Percentiles rank a stretch among this genome's conserved stretches.
Evolutionary conservation across 768 basidiomycete species (phyloP).

Genomic region (Boletus rufocinnamomeus): DNA sequence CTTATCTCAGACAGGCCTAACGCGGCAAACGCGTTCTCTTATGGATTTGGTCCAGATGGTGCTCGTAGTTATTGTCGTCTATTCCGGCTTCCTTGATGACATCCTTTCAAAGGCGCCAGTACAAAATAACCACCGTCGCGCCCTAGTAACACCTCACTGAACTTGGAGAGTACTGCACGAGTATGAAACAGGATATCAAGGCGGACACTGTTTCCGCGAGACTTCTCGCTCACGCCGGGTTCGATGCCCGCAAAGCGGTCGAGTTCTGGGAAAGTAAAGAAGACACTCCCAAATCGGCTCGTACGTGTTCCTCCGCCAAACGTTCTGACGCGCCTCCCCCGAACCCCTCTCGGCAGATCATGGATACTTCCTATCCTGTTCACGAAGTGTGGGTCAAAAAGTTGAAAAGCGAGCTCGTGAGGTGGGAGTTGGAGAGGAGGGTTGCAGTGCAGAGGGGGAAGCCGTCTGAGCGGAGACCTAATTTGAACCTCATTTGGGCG

Average conservation of each 20-base stretch:
- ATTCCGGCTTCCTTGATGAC: slow-evolving; percentile 90
- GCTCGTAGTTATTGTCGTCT: slow-evolving; percentile 93
- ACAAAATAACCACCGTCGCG: slow-evolving; percentile 29
- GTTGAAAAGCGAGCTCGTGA: slow-evolving; percentile 44
- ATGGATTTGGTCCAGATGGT: slow-evolving; percentile 91
- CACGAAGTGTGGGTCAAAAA: slow-evolving; percentile 43
- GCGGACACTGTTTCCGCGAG: slow-evolving; percentile 88
- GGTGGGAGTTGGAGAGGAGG: slow-evolving; percentile 45
- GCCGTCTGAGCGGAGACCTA: slow-evolving; percentile 18
- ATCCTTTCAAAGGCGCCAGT: slow-evolving; percentile 55
- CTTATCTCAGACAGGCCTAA: slow-evolving; percentile 87
- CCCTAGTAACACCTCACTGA: slow-evolving; percentile 47
- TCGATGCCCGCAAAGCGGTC: slow-evolving; percentile 81
- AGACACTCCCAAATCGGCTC: slow-evolving; percentile 23
- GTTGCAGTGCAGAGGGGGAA: slow-evolving; percentile 29
- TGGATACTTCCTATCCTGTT: slow-evolving; percentile 48
- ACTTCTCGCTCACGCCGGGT: slow-evolving; percentile 88
- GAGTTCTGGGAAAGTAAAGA: slow-evolving; percentile 77
- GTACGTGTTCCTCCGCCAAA: slow-evolving; percentile 26
- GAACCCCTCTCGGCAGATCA: slow-evolving; percentile 32
- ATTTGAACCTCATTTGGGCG: slow-evolving; percentile 11
- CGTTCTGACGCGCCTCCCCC: slow-evolving; percentile 8
- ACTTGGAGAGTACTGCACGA: slow-evolving; percentile 75
- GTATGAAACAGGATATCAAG: slow-evolving; percentile 84
- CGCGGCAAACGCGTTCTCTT: slow-evolving; percentile 88